Base-by-base conservation (phyloP, 208 protist species). In the Wallacemonas collosoma region DNA sequence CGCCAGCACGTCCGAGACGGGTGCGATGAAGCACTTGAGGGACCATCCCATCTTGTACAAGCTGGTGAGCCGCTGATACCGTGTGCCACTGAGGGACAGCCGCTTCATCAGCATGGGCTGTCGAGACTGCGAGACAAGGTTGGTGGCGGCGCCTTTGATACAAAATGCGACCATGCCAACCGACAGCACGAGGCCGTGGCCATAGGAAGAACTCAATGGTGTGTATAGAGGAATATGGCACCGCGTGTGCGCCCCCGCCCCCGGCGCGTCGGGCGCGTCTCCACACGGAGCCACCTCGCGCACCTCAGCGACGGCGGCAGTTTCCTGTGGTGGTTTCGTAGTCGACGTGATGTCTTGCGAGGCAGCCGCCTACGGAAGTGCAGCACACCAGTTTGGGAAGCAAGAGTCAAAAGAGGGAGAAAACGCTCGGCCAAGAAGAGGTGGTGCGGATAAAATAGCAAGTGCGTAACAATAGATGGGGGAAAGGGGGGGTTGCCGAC, bases 11-110 rank as follows among this genome's bases (percentile, higher is more conserved):
- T 92, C 89, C 64, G 75, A 85, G 36, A 94, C 38, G 65, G 85
- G 73, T 17, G 82, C 86, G 38, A 65, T 80, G 66, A 91, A 76
- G 56, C 84, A 75, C 69, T 92, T 94, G 51, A 92, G 73, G n/a
- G 89, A 86, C 79, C 81, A 89, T 44, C 83, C 86, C 76, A 91
- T 79, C 1, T 57, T 48, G 3, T 68, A 53, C 38, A 92, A 55
- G 47, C 57, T 38, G 12, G 47, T 55, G 36, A 92, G 81, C 12
- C 85, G 84, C 75, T 89, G 81, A 44, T 91, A 92, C 9, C 75
- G 62, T 35, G 57, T 44, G 8, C 53, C 80, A 3, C 47, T 40
- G 35, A 89, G 60, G 51, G 72, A 66, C 58, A 79, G 86, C 45
- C 80, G 76, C 35, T 68, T 36, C 38, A 69, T 67, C 53, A 92